Evolutionary conservation across 257 asterid genomes (phyloP).

Genomic region (Nicotiana undulata): DNA sequence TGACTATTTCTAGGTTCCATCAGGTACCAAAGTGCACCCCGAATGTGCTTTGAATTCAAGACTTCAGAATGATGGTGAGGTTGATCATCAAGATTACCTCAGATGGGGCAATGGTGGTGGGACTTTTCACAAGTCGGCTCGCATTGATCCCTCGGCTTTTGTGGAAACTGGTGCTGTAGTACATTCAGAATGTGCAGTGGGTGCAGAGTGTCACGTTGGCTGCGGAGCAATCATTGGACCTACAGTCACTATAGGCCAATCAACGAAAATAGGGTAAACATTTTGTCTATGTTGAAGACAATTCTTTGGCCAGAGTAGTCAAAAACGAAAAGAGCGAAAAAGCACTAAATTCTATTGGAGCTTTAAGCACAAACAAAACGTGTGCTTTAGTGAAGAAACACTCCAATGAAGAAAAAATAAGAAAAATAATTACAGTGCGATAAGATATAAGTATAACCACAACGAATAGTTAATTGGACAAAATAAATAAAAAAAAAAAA

Average conservation of each 20-base stretch:
- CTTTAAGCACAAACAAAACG: too few species aligned
- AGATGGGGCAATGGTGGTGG: slow-evolving; percentile 86
- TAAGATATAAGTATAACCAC: too few species aligned
- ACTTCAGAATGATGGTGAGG: slow-evolving; percentile 30
- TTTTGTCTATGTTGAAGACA: slow-evolving; percentile 2
- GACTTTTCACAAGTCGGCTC: slow-evolving; percentile 55
- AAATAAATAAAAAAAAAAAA: too few species aligned
- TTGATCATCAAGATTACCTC: slow-evolving; percentile 34
- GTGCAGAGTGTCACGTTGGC: slow-evolving; percentile 54
- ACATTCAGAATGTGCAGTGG: slow-evolving; percentile 57
- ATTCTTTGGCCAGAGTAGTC: background rate
- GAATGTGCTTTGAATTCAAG: slow-evolving; percentile 22
- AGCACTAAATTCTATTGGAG: too few species aligned
- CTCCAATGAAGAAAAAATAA: too few species aligned
- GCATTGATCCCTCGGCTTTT: slow-evolving; percentile 63
- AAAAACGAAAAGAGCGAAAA: too few species aligned
- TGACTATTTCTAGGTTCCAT: background rate
- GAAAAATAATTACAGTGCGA: too few species aligned
- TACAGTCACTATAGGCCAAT: slow-evolving; percentile 58
- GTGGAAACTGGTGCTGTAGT: slow-evolving; percentile 67
- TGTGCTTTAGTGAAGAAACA: too few species aligned
- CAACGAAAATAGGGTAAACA: slow-evolving; percentile 74
- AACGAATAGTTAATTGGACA: too few species aligned
- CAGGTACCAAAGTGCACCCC: background rate
- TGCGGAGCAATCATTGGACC: slow-evolving; percentile 83